Evolutionary conservation across 2,329 filamentous ascomycete genomes (phyloP), one percentile per base, ranked within the genome.

Genomic region (Stachybotrys chlorohalonatus): DNA sequence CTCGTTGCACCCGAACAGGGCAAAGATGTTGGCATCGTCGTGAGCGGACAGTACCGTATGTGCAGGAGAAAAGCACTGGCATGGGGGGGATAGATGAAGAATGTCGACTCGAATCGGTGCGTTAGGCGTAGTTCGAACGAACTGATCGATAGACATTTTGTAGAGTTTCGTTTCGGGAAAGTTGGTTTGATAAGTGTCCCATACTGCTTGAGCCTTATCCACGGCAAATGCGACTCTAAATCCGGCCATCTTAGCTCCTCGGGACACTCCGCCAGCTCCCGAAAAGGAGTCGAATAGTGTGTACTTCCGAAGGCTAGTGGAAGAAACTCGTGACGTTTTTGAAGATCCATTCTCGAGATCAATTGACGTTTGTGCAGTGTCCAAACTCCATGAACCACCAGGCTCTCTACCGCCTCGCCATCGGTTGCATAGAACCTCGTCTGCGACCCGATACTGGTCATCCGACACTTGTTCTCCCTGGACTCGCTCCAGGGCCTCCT

Each of bases 21-120:
- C 77, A 1, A 83, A 82, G 0, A 81, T 83, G 60, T 95, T 94
- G 0, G 70, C 75, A 1, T 88, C 86, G 58, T 95, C 89, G 30
- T 86, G 78, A 1, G 70, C 82, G 49, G 91, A 85, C 24, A 84
- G 76, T 7, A 72, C 72, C 0, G 88, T 92, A 56, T 95, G 85
- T 0, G 85, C 86, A 0, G 83, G 82, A 0, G 88, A 92, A 66
- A 85, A 92, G 2, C 79, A 82, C 60, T 93, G 88, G 54, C 90
- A 95, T 0, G 90, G 89, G 0, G 88, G 89, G 0, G 86, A 90
- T 0, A 91, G 69, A 59, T 95, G 90, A 0, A 89, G 70, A 1
- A 93, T 72, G 60, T 94, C 89, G 0, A 86, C 80, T 5, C 73
- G 72, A 8, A 76, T 63, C 9, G 60, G 55, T 8, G 52, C 17